Base-by-base conservation (phyloP, 1,139 yeast species). In the Hemisphaericaspora subhashii region DNA sequence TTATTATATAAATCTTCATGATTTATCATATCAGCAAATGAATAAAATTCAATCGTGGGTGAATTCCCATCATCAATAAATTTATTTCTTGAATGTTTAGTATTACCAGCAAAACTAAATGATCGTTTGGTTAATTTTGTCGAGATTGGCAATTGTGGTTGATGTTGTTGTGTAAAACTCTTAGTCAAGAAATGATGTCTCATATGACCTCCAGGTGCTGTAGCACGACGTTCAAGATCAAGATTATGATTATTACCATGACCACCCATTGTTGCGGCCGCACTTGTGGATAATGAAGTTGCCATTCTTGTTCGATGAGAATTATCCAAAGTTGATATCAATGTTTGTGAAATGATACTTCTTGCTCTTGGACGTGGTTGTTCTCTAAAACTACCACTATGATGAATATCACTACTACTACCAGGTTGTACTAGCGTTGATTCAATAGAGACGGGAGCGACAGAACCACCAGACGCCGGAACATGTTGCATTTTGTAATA, bases 11-110 rank as follows among this genome's bases (percentile, higher is more conserved):
- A 45, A 27, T 45, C 47, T 35, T 48, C 51, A 32, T 46, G 42
- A 22, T 35, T 39, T 5, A 47, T 33, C 54, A 63, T 60, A 36
- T 64, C 69, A 5, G 67, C 68, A 48, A 57, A 64, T 13, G 66
- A 60, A 42, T 61, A 64, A 39, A 58, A 64, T 31, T 62, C 64
- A 38, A 64, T 61, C 9, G 46, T 43, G 10, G 47, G 39, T 5
- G 38, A n/a, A n/a, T n/a, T n/a, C n/a, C n/a, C 32, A 16, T 11
- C 26, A 26, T 23, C 27, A 12, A 4, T 9, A 18, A n/a, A 17
- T 22, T 27, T 23, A 9, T 11, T 24, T 20, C 42, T 29, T n/a
- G 40, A 36, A 38, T 31, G 40, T 26, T 20, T 30, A 15, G 49
- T 46, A 14, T 38, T 29, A 11, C 49, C 49, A 24, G 46, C 49